Conservation (phyloP, 2,329 filamentous ascomycete genomes). For the Grosmannia huntii region DNA sequence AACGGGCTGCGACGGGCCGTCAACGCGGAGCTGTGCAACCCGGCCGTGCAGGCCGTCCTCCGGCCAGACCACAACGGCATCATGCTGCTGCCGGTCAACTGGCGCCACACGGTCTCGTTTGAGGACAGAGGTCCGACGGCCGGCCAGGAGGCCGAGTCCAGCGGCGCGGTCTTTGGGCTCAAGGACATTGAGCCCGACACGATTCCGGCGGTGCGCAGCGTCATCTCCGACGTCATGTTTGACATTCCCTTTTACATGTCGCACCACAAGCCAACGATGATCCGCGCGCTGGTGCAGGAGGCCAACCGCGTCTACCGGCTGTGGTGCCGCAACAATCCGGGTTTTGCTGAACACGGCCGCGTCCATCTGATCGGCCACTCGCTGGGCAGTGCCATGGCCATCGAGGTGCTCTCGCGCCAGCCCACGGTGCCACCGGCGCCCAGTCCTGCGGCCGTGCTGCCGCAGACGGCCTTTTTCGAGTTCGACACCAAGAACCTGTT, state of each 20-base stretch:
- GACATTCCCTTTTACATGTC: constrained; percentile 98
- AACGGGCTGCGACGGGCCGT: constrained; percentile 79
- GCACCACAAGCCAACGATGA: constrained; percentile 91
- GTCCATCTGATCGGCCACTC: constrained; percentile 92
- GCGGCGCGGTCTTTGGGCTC: constrained; percentile 47
- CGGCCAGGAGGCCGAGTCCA: constrained; percentile 16
- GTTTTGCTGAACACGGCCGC: constrained; percentile 65
- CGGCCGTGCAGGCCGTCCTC: constrained; percentile 61
- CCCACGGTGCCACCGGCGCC: constrained; percentile 55
- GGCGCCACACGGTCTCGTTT: constrained; percentile 78
- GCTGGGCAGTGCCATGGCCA: constrained; percentile 83
- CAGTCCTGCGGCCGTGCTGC: constrained; percentile 26
- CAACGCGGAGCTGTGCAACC: constrained; percentile 68
- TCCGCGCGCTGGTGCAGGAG: constrained; percentile 73
- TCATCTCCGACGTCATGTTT: constrained; percentile 96
- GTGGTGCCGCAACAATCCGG: constrained; percentile 89
- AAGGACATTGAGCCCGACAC: constrained; percentile 87
- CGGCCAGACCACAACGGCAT: constrained; percentile 72
- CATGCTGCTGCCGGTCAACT: constrained; percentile 91
- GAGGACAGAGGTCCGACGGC: constrained; percentile 52
- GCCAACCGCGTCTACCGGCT: constrained; percentile 91
- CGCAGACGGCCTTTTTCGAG: constrained; percentile 52
- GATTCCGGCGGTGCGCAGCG: constrained; percentile 80
- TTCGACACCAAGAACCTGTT: constrained; percentile 89
- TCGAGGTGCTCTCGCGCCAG: constrained; percentile 83